phyloP scores from a whole-genome alignment of 192 early-diverging fungal genomes.

The Gonapodya prolifera region DNA sequence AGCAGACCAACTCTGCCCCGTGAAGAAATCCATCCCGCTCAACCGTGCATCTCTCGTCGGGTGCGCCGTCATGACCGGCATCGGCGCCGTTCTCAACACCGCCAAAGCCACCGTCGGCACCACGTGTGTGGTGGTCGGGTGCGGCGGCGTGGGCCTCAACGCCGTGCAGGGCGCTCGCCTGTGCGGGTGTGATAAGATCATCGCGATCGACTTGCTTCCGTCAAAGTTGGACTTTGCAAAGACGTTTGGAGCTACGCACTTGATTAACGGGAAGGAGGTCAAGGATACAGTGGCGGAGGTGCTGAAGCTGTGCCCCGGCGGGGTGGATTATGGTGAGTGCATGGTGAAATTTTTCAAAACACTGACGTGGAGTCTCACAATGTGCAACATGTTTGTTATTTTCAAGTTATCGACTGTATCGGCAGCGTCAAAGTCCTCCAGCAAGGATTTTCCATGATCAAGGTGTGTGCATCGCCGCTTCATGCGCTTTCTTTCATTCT shows the following conservation, averaged over 20 bases:
- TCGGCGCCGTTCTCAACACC: constrained; percentile 85
- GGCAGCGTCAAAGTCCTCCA: constrained; percentile 65
- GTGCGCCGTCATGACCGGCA: constrained; percentile 91
- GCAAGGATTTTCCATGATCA: not conserved
- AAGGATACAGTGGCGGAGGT: constrained; percentile 25
- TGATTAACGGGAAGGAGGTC: constrained; percentile 73
- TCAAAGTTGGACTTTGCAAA: constrained; percentile 65
- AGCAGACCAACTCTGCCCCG: not conserved
- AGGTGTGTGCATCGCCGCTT: no score
- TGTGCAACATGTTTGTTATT: constrained; percentile 28
- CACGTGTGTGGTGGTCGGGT: constrained; percentile 78
- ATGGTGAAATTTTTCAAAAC: not conserved
- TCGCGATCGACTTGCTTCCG: constrained; percentile 82
- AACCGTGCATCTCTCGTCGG: constrained; percentile 52
- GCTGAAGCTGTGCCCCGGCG: constrained; percentile 28
- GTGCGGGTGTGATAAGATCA: constrained; percentile 42
- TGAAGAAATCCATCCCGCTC: not conserved
- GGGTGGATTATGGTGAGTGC: not conserved
- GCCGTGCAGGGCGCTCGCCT: constrained; percentile 71
- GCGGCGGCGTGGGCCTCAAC: constrained; percentile 84
- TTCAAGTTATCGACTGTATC: constrained; percentile 83
- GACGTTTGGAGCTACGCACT: constrained; percentile 50
- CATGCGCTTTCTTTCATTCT: no score
- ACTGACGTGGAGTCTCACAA: not conserved
- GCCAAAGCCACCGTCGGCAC: constrained; percentile 75